Base-by-base conservation (phyloP, 441 rosid species). In the Omphalea diandra region DNA sequence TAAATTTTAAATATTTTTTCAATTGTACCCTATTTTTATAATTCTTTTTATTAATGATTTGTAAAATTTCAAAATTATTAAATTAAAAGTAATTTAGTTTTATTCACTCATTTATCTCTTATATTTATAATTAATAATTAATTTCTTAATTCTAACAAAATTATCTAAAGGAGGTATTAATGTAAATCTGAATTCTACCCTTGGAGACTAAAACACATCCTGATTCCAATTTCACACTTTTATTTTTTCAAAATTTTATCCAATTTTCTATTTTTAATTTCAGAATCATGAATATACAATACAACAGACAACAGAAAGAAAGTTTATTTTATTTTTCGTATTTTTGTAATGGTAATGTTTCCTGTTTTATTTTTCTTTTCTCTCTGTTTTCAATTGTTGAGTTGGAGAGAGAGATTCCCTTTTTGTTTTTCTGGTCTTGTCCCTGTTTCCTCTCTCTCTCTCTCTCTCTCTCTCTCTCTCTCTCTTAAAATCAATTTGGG, bases 401-500 rank as follows among this genome's bases (percentile, higher is more conserved):
- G 4, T 27, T 54, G n/a, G n/a, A n/a, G n/a, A n/a, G n/a, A n/a
- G n/a, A 27, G 58, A 54, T 54, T 54, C 33, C 27, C 58, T 35
- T 24, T 35, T 29, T n/a, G 9, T 73, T 61, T 27, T 18, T 29
- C 49, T 53, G 35, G 52, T 53, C 60, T 54, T 12, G 46, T 54
- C 22, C 26, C 26, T 53, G 65, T 27, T 53, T 26, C 31, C 26
- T 49, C 54, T 6, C 55, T 1, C 15, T 17, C 43, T 18, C 35
- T 27, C 62, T 6, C 61, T 22, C 60, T 10, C 20, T 14, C 53
- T 44, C n/a, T 56, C 55, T 58, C 63, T 64, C 38, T 43, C 18
- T 22, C 43, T 69, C 22, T 26, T 32, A 32, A 29, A 63, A 50
- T 61, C 65, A 60, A 43, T 68, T 64, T 49, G 69, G 75, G 60